Evolutionary conservation across 2,329 filamentous ascomycete genomes (phyloP).

Genomic region (Nemania bipapillata): DNA sequence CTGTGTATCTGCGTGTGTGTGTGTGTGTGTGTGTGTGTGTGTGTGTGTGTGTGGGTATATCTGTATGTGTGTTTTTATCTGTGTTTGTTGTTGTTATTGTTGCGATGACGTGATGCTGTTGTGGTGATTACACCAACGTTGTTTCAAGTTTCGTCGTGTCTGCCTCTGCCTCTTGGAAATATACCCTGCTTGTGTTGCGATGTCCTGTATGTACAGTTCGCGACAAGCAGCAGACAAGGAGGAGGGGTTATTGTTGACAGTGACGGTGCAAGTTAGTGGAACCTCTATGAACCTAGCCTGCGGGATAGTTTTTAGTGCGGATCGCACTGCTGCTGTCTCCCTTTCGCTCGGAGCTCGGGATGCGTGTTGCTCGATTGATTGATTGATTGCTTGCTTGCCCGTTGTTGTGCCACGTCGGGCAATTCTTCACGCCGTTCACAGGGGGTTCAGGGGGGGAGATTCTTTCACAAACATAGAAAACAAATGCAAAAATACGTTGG

Average conservation of each 20-base stretch:
- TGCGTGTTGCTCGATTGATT: too few relatives aligned
- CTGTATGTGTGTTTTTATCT: not conserved
- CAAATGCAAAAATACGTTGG: not conserved
- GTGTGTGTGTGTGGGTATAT: not conserved
- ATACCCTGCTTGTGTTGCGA: too few relatives aligned
- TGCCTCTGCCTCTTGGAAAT: too few relatives aligned
- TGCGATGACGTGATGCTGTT: too few relatives aligned
- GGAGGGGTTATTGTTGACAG: not conserved
- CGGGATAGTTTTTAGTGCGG: constrained; percentile 14
- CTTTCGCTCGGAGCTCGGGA: not conserved
- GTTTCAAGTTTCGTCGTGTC: too few relatives aligned
- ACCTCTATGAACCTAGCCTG: constrained; percentile 16
- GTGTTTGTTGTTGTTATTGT: too few relatives aligned
- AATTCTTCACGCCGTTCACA: constrained; percentile 14
- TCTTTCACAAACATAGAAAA: constrained; percentile 2
- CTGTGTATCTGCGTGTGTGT: too few relatives aligned
- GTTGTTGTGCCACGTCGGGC: not conserved
- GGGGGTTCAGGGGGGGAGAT: too few relatives aligned
- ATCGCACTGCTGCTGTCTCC: not conserved
- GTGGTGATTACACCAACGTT: too few relatives aligned
- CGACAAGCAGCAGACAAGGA: not conserved
- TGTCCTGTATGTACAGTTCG: too few relatives aligned
- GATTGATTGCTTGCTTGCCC: not conserved
- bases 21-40: not conserved
- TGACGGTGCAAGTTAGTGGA: too few relatives aligned